Conservation (phyloP, 2,329 filamentous ascomycete species). For the Colletotrichum sp. region DNA sequence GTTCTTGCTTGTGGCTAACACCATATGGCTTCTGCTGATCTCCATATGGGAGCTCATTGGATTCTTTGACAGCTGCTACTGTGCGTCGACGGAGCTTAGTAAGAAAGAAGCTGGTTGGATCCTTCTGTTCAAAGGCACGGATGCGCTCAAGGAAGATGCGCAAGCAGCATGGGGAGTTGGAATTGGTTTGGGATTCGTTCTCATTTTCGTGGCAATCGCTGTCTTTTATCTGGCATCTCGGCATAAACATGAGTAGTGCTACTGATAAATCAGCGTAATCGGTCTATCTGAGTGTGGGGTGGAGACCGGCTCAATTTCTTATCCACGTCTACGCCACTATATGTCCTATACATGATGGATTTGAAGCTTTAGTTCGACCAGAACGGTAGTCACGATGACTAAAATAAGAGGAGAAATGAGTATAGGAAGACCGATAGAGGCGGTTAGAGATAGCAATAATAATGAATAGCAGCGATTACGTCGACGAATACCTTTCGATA, state of each 20-base stretch:
- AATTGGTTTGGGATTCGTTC: background rate
- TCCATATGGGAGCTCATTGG: background rate
- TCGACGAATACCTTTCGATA: no score
- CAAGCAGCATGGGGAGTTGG: background rate
- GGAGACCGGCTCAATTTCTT: fast-evolving
- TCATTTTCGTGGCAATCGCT: fast-evolving
- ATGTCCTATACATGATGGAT: background rate
- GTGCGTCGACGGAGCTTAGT: background rate
- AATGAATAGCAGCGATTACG: no score
- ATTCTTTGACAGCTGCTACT: background rate
- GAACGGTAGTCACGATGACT: no score
- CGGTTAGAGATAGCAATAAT: no score
- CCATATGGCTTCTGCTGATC: background rate
- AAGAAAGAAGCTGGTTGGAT: background rate
- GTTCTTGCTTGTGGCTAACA: background rate
- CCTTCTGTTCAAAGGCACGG: background rate
- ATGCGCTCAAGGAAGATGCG: background rate
- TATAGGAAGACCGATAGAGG: no score
- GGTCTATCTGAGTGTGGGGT: background rate
- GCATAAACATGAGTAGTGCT: background rate
- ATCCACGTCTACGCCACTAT: background rate
- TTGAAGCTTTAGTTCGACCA: fast-evolving
- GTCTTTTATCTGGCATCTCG: background rate
- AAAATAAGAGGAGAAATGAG: no score
- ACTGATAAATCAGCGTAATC: no score